phyloP scores from a whole-genome alignment of 805 yeast species.

The Barnettozyma wickerhamii region DNA sequence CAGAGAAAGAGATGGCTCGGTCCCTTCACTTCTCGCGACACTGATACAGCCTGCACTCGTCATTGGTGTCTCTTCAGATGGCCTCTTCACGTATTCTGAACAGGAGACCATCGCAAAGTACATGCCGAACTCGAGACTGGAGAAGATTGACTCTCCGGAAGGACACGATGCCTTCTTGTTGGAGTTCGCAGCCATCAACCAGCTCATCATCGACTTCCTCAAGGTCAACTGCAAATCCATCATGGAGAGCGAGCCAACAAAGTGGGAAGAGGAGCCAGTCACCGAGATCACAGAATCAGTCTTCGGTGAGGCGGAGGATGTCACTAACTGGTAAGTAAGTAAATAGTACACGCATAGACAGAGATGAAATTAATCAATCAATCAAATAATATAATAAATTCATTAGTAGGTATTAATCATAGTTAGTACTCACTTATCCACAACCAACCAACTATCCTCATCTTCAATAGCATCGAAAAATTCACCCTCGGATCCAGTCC shows the following conservation, averaged over 20 bases:
- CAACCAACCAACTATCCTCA: constrained; percentile 19
- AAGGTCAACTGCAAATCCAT: constrained; percentile 51
- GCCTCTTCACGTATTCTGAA: constrained; percentile 86
- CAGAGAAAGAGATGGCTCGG: constrained; percentile 56
- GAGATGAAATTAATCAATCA: no score
- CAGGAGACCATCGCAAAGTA: constrained; percentile 78
- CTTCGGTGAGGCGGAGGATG: constrained; percentile 93
- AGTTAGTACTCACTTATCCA: constrained; percentile 2
- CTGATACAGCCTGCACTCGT: constrained; percentile 74
- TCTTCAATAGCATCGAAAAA: constrained; percentile 1
- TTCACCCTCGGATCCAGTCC: neutral
- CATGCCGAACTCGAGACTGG: constrained; percentile 64
- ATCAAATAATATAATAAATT: no score
- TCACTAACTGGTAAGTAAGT: constrained; percentile 84
- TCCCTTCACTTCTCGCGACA: constrained; percentile 46
- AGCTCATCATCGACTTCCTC: constrained; percentile 64
- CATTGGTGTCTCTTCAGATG: constrained; percentile 90
- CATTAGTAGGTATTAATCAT: neutral
- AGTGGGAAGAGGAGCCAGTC: constrained; percentile 41
- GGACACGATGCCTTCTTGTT: constrained; percentile 96
- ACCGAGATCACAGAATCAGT: constrained; percentile 53
- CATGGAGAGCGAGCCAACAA: constrained; percentile 41
- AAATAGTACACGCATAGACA: no score
- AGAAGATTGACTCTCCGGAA: constrained; percentile 82
- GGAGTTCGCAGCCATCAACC: constrained; percentile 81